These are phyloP conservation scores for Ogataea paraovalis DNA, from an alignment of 805 yeast species.

Conservation along the genomic window DNA sequence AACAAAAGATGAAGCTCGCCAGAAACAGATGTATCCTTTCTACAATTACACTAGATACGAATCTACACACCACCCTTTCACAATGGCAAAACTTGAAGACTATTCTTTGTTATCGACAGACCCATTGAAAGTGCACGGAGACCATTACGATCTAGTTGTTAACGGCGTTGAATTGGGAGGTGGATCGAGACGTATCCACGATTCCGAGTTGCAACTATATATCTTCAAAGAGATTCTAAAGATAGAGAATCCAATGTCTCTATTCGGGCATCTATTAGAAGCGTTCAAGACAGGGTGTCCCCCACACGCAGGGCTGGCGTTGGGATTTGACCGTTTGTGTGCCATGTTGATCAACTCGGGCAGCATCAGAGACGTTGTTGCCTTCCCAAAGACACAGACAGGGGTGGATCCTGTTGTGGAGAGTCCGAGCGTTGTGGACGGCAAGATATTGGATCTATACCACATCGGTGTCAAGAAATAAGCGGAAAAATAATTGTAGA, in stretches of 20 bases:
- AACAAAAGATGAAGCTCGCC: slow-evolving; percentile 7
- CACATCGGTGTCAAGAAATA: slow-evolving; percentile 32
- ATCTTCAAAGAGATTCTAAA: slow-evolving; percentile 63
- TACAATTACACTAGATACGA: slow-evolving; percentile 48
- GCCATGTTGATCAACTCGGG: slow-evolving; percentile 79
- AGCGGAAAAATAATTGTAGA: not conserved
- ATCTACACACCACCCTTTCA: slow-evolving; percentile 96
- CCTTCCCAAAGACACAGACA: slow-evolving; percentile 89
- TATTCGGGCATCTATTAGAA: slow-evolving; percentile 81
- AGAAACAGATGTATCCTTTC: slow-evolving; percentile 46
- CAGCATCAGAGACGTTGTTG: slow-evolving; percentile 88
- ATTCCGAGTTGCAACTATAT: slow-evolving; percentile 68
- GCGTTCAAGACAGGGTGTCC: slow-evolving; percentile 93
- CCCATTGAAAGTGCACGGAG: slow-evolving; percentile 73
- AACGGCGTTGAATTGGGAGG: slow-evolving; percentile 98
- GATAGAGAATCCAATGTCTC: slow-evolving; percentile 51
- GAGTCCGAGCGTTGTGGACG: slow-evolving; percentile 68
- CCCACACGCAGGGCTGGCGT: slow-evolving; percentile 96
- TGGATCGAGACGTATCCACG: slow-evolving; percentile 94
- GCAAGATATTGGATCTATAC: slow-evolving; percentile 51
- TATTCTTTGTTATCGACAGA: slow-evolving; percentile 47
- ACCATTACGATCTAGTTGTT: slow-evolving; percentile 89
- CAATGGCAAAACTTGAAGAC: slow-evolving; percentile 79
- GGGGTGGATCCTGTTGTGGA: slow-evolving; percentile 88
- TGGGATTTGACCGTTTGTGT: slow-evolving; percentile 90